These are phyloP conservation scores for Apiotrichum mycotoxinovorans DNA, from an alignment of 1,284 basidiomycete species.

Conservation along the genomic window DNA sequence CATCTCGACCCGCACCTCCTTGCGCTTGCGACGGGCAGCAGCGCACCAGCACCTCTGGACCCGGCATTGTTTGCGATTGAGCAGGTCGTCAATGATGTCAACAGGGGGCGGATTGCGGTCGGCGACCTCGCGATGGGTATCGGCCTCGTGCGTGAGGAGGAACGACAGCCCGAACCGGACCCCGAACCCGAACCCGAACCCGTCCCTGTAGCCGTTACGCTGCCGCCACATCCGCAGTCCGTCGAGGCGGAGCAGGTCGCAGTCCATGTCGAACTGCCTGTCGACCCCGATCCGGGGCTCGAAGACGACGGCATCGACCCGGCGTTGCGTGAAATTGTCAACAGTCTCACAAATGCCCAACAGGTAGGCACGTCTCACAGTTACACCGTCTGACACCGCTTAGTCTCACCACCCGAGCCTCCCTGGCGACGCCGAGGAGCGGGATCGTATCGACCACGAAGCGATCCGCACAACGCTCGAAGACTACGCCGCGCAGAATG, in stretches of 20 bases:
- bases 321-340: constrained; percentile 45
- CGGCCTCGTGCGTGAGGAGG: not conserved
- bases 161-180: not conserved
- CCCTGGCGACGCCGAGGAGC: constrained; percentile 25
- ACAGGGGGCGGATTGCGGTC: constrained; percentile 24
- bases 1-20: constrained; percentile 14
- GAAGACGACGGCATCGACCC: constrained; percentile 45
- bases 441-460: constrained; percentile 35
- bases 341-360: constrained; percentile 44
- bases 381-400: not conserved
- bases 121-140: constrained; percentile 10
- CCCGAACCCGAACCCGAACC: constrained; percentile 3
- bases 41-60: constrained; percentile 24
- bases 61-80: constrained; percentile 37
- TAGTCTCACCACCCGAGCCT: constrained; percentile 17
- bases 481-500: constrained; percentile 26
- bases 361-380: constrained; percentile 26
- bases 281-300: constrained; percentile 1
- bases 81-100: constrained; percentile 36
- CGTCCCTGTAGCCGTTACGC: not conserved
- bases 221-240: not conserved
- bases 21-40: constrained; percentile 2
- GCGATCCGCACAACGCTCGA: constrained; percentile 37
- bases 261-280: not conserved
- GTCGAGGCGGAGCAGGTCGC: not conserved